Percentiles rank a stretch among this genome's conserved stretches.
These are phyloP conservation scores for Hortiboletus flavorubellus DNA, from an alignment of 768 basidiomycete genomes.

Conservation along the genomic window DNA sequence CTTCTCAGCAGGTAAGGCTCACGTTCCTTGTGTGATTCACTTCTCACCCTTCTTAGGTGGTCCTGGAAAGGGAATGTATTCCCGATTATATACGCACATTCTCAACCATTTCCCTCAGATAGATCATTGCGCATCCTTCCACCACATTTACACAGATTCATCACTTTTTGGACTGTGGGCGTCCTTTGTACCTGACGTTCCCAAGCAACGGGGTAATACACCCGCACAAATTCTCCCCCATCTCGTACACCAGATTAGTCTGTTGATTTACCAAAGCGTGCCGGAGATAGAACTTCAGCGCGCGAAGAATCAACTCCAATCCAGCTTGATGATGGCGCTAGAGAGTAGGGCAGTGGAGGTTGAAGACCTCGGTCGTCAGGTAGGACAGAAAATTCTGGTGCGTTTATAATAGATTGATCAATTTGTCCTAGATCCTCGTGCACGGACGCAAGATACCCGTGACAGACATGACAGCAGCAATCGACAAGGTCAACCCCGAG, in stretches of 20 bases:
- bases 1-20: slow-evolving; percentile 78
- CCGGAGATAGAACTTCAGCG: slow-evolving; percentile 69
- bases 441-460: slow-evolving; percentile 83
- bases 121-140: slow-evolving; percentile 95
- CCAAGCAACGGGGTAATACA: slow-evolving; percentile 56
- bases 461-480: slow-evolving; percentile 86
- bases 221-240: slow-evolving; percentile 75
- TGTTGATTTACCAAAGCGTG: slow-evolving; percentile 68
- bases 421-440: slow-evolving; percentile 61
- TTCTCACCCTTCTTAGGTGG: slow-evolving; percentile 53
- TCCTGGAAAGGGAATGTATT: slow-evolving; percentile 99
- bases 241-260: slow-evolving; percentile 82
- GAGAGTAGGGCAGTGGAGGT: slow-evolving; percentile 84
- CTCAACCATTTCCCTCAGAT: slow-evolving; percentile 92
- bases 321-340: slow-evolving; percentile 89
- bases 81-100: slow-evolving; percentile 91
- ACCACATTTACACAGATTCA: slow-evolving; percentile 94
- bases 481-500: slow-evolving; percentile 69
- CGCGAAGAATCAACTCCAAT: slow-evolving; percentile 95
- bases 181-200: slow-evolving; percentile 67
- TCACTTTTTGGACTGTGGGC: slow-evolving; percentile 92
- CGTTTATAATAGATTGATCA: not conserved
- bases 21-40: not conserved
- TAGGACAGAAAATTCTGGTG: slow-evolving; percentile 24
- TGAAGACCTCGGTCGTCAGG: slow-evolving; percentile 90